These are phyloP conservation scores for Exophiala calicioides DNA, from an alignment of 2,329 filamentous ascomycete genomes.

Conservation along the genomic window DNA sequence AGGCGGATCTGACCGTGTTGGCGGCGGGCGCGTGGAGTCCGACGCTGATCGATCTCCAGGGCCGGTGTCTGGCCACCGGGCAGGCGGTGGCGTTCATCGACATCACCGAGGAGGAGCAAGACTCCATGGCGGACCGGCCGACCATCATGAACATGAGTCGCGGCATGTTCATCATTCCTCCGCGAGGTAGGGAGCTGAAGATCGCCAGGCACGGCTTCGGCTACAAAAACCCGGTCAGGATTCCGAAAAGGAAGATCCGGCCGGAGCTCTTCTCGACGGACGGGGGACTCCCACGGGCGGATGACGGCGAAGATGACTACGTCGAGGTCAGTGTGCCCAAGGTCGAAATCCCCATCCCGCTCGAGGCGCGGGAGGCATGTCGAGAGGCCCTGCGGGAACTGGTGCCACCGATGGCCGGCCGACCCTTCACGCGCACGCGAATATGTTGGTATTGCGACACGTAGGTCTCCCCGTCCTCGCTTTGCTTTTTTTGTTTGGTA, in stretches of 20 bases:
- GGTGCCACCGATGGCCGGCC: constrained; percentile 53
- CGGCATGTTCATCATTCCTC: constrained; percentile 59
- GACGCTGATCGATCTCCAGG: constrained; percentile 72
- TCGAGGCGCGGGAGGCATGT: constrained; percentile 63
- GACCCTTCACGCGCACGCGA: constrained; percentile 63
- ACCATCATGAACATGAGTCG: constrained; percentile 55
- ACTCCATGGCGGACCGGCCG: constrained; percentile 64
- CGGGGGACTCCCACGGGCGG: neutral
- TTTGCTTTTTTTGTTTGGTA: neutral
- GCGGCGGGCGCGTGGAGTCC: constrained; percentile 88
- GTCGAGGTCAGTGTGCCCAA: constrained; percentile 43
- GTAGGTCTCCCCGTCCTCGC: constrained; percentile 15
- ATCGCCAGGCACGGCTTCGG: constrained; percentile 70
- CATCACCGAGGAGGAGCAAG: constrained; percentile 71
- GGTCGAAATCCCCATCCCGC: constrained; percentile 40
- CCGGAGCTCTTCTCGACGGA: constrained; percentile 5
- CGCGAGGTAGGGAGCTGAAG: constrained; percentile 58
- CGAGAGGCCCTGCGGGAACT: constrained; percentile 62
- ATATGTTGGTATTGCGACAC: constrained; percentile 80
- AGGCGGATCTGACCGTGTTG: constrained; percentile 53
- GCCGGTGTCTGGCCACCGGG: constrained; percentile 75
- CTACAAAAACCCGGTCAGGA: constrained; percentile 44
- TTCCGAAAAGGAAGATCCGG: constrained; percentile 16
- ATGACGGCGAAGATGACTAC: constrained; percentile 6
- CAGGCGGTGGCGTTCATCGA: constrained; percentile 78